A percentile compares a stretch with the other conserved stretches of the same genome.
These are phyloP conservation scores for Leccinum incarnatum DNA, from an alignment of 768 basidiomycete genomes.

Conservation along the genomic window DNA sequence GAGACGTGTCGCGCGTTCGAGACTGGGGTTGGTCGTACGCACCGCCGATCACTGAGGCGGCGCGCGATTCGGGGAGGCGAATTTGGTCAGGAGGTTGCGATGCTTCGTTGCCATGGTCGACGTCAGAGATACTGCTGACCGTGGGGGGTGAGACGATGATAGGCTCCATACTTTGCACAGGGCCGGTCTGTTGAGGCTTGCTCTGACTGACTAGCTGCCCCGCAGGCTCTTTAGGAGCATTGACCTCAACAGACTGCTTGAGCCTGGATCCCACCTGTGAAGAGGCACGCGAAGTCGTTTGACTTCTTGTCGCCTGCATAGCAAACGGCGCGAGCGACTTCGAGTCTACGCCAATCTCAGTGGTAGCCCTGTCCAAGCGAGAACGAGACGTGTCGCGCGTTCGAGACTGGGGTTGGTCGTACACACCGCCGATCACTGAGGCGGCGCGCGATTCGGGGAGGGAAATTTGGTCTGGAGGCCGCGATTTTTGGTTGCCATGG, in stretches of 20 bases:
- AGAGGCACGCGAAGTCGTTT: conserved; percentile 7
- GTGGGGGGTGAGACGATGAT: too few relatives aligned
- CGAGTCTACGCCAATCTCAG: conserved; percentile 24
- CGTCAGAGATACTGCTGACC: too few relatives aligned
- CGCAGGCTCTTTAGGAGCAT: conserved; percentile 1
- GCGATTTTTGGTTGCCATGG: conserved; percentile 1
- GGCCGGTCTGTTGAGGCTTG: background rate
- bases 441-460: conserved; percentile 31
- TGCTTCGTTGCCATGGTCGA: conserved; percentile 1
- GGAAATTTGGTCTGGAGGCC: conserved; percentile 21
- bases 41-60: conserved; percentile 30
- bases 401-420: conserved; percentile 23
- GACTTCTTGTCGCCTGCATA: conserved; percentile 1
- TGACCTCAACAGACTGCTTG: background rate
- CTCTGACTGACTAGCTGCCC: background rate
- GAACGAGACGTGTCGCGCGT: conserved; percentile 14
- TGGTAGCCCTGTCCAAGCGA: conserved; percentile 15
- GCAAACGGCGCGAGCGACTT: conserved; percentile 6
- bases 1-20: conserved; percentile 14
- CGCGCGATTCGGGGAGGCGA: conserved; percentile 30
- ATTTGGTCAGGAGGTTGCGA: conserved; percentile 20
- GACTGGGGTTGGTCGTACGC: conserved; percentile 23
- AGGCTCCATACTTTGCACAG: conserved; percentile 6
- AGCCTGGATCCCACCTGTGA: conserved; percentile 6
- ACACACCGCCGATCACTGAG: conserved; percentile 29